Base-by-base conservation (phyloP, 129 eudicot genomes). In the Cynara cardunculus region DNA sequence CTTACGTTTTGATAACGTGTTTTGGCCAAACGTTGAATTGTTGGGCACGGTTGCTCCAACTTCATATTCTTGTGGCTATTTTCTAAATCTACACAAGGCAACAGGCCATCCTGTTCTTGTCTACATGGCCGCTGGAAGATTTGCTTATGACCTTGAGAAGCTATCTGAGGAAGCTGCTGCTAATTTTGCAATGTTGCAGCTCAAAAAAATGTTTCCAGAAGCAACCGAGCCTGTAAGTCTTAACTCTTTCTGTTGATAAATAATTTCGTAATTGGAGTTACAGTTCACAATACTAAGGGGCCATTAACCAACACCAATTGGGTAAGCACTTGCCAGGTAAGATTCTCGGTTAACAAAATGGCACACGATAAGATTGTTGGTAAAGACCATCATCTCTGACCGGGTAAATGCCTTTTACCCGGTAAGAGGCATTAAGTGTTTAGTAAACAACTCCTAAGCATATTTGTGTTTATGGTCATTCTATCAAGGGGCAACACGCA, bases 81-180 rank as follows among this genome's bases (percentile, higher is more conserved):
- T 95, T 82, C 90, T 95, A 3, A 95, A 95, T 78, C 89, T 95
- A 65, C 97, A 95, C 79, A 95, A 95, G 85, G 99, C 97, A 72
- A 95, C 94, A 4, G 99, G 99, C 3, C 84, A 95, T 53, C 99
- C 99, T 12, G 97, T 95, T 10, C 97, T 95, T 27, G 99, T 95
- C 31, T 95, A 92, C 76, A 95, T 95, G 99, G 96, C 96, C 53
- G 99, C 99, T 69, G 99, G 99, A 67, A 90, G 90, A 83, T 91
- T 88, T 80, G 99, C 99, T 53, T 80, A 87, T 80, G 97, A 90
- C 86, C 91, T 92, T 24, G 99, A 95, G 88, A 89, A 92, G 79
- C 89, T 92, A 2, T 89, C 99, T 0, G 93, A 95, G 19, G 95
- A 90, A 80, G 88, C 89, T 4, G 93, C 95, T 46, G 94, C 89